Percentiles rank a stretch among this genome's conserved stretches.
These are phyloP conservation scores for Alternaria burnsii DNA, from an alignment of 2,329 filamentous ascomycete species.

Conservation along the genomic window DNA sequence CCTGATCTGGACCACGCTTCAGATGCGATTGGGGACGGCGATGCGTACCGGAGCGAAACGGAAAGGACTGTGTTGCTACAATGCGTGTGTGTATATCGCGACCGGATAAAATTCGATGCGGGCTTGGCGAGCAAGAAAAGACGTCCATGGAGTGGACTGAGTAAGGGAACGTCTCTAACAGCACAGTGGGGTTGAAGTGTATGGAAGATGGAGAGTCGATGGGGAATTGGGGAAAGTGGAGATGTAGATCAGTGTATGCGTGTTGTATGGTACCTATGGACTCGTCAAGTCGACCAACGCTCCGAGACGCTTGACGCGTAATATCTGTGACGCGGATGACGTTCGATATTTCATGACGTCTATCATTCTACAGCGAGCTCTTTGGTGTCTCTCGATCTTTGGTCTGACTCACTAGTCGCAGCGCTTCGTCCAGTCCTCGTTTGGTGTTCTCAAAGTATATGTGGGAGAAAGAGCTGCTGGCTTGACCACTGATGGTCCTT, in stretches of 20 bases:
- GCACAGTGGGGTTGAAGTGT: not conserved
- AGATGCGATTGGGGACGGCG: not conserved
- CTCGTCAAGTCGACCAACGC: not conserved
- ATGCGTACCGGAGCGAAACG: not conserved
- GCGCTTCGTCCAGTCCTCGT: constrained; percentile 40
- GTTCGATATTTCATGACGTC: not conserved
- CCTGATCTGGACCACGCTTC: not conserved
- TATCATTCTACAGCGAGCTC: constrained; percentile 31
- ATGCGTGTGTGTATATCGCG: not conserved
- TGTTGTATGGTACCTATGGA: not conserved
- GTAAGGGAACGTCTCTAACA: constrained; percentile 3
- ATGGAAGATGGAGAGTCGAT: not conserved
- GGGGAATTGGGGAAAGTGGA: not conserved
- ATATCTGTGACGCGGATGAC: not conserved
- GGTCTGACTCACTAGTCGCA: constrained; percentile 37
- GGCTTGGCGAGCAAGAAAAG: not conserved
- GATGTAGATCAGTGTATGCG: not conserved
- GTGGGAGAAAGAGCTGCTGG: constrained; percentile 49
- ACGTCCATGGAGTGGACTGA: not conserved
- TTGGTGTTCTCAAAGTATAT: constrained; percentile 48
- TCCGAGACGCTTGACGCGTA: not conserved
- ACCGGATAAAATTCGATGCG: not conserved
- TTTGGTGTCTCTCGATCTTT: constrained; percentile 35
- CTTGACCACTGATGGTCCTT: constrained; percentile 47
- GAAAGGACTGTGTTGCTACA: not conserved